Conservation (phyloP, 306 rosid genomes). For the Quercus glauca region DNA sequence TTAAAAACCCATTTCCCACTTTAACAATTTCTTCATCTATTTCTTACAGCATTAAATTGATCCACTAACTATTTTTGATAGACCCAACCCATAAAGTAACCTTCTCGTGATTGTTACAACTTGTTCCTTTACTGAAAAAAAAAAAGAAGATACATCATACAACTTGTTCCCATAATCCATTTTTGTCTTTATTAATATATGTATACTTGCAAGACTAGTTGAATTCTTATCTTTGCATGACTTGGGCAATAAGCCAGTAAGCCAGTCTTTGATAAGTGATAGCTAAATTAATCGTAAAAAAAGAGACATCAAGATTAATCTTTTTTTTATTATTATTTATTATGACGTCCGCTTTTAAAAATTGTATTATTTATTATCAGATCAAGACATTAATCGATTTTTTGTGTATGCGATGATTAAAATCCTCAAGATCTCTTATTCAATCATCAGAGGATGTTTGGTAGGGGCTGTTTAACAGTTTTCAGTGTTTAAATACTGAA, state of each 20-base stretch:
- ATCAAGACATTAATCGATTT: too few relatives aligned
- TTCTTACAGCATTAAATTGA: neutral
- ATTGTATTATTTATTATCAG: too few relatives aligned
- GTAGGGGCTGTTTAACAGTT: too few relatives aligned
- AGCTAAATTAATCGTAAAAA: neutral
- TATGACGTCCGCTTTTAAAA: too few relatives aligned
- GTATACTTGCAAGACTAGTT: too few relatives aligned
- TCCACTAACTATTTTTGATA: neutral
- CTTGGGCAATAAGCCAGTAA: neutral
- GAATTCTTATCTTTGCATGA: neutral
- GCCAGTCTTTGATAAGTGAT: too few relatives aligned
- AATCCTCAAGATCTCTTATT: too few relatives aligned
- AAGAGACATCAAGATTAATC: neutral
- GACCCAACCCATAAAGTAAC: neutral
- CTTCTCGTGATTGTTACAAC: neutral
- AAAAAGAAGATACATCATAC: too few relatives aligned
- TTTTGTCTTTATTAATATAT: neutral
- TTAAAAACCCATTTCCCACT: neutral
- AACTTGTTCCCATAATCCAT: neutral
- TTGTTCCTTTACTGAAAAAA: too few relatives aligned
- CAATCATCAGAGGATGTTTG: too few relatives aligned
- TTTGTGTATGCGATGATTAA: fast-evolving
- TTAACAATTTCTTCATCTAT: neutral
- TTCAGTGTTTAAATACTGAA: too few relatives aligned
- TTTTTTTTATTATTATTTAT: too few relatives aligned